Evolutionary conservation across 73 alveolate species (phyloP).

Genomic region (Paramecium primaurelia): DNA sequence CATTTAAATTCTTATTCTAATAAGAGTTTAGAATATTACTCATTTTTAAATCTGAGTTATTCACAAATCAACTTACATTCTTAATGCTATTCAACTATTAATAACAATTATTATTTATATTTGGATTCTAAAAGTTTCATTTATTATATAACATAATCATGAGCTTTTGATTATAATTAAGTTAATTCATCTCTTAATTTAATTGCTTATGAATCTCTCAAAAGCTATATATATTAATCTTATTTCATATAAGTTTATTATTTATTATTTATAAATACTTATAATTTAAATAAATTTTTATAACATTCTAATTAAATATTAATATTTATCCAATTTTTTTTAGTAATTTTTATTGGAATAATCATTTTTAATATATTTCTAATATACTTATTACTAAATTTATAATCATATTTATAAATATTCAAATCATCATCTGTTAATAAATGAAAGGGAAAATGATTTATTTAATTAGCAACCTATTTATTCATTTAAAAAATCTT

Average conservation of each 20-base stretch:
- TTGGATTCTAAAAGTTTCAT: not conserved
- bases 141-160: not conserved
- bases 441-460: too few species aligned
- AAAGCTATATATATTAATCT: not conserved
- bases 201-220: not conserved
- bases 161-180: not conserved
- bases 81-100: not conserved
- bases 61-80: not conserved
- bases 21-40: not conserved
- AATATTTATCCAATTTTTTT: too few species aligned
- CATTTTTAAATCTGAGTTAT: not conserved
- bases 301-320: too few species aligned
- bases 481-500: too few species aligned
- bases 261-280: too few species aligned
- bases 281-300: too few species aligned
- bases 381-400: too few species aligned
- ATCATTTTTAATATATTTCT: too few species aligned
- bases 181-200: not conserved
- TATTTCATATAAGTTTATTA: not conserved
- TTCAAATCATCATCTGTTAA: too few species aligned
- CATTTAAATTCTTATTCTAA: not conserved
- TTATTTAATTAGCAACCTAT: too few species aligned
- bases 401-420: too few species aligned
- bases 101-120: not conserved
- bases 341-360: too few species aligned